These are phyloP conservation scores for Debaryomyces robertsiae DNA, from an alignment of 1,139 yeast species.

Conservation along the genomic window DNA sequence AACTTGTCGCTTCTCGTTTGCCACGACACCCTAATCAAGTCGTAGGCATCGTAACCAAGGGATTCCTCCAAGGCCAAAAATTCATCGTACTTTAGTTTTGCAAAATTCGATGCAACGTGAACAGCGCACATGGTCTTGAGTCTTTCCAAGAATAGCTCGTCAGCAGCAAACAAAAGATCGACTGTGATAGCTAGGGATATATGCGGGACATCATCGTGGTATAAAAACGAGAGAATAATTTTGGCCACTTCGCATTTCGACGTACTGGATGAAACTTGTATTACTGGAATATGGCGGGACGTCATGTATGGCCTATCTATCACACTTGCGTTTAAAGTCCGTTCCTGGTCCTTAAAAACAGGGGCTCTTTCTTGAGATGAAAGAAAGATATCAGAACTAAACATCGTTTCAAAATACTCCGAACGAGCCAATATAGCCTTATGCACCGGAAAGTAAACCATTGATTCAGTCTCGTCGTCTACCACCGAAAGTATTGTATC, in stretches of 20 bases:
- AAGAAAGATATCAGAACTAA: conserved; percentile 47
- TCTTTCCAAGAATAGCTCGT: conserved; percentile 61
- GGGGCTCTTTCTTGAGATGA: conserved; percentile 24
- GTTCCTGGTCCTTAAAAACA: conserved; percentile 13
- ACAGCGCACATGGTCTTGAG: conserved; percentile 69
- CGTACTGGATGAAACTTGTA: conserved; percentile 30
- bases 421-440: conserved; percentile 61
- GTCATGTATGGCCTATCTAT: conserved; percentile 26
- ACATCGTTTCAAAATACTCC: conserved; percentile 68
- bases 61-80: conserved; percentile 20
- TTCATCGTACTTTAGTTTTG: conserved; percentile 23
- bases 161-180: conserved; percentile 62
- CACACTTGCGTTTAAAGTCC: conserved; percentile 14
- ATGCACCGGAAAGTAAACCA: conserved; percentile 61
- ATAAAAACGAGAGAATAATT: conserved; percentile 56
- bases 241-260: conserved; percentile 47
- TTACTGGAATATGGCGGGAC: conserved; percentile 31
- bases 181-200: conserved; percentile 53
- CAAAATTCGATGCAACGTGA: conserved; percentile 47
- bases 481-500: conserved; percentile 51
- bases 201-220: conserved; percentile 56
- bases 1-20: conserved; percentile 62
- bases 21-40: conserved; percentile 68
- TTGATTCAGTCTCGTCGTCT: conserved; percentile 29
- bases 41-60: conserved; percentile 49